phyloP scores from a whole-genome alignment of 2,329 filamentous ascomycete species.

The Tolypocladium nubicola region DNA sequence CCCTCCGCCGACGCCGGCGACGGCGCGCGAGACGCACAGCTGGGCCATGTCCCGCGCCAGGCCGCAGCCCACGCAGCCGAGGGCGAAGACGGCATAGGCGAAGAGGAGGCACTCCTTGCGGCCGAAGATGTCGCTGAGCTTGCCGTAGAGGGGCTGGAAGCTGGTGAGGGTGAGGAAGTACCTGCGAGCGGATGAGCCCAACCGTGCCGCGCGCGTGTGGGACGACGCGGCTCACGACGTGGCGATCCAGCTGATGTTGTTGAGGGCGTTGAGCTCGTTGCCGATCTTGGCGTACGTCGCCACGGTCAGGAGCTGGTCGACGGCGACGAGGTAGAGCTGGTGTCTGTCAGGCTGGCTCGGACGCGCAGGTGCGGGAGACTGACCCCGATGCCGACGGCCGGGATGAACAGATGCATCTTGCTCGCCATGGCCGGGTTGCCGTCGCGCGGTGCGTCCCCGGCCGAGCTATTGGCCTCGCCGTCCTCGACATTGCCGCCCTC shows the following conservation, averaged over 20 bases:
- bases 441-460: not conserved
- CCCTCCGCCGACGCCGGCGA: conserved; percentile 51
- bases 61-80: conserved; percentile 54
- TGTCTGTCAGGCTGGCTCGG: not conserved
- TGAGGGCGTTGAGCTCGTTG: conserved; percentile 63
- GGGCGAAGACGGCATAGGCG: conserved; percentile 52
- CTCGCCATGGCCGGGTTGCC: conserved; percentile 10
- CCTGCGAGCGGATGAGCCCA: not conserved
- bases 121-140: conserved; percentile 60
- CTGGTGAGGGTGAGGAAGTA: conserved; percentile 60
- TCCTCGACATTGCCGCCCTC: too few relatives aligned
- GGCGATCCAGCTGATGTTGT: conserved; percentile 67
- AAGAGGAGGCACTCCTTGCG: conserved; percentile 56
- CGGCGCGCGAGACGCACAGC: conserved; percentile 50
- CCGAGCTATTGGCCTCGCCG: not conserved
- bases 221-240: conserved; percentile 20
- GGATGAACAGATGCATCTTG: conserved; percentile 26
- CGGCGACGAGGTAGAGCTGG: conserved; percentile 57
- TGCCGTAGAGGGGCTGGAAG: conserved; percentile 66
- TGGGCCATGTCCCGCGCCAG: conserved; percentile 53
- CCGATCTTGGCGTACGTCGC: conserved; percentile 72
- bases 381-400: conserved; percentile 27
- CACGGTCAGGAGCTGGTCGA: conserved; percentile 69
- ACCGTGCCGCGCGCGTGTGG: not conserved
- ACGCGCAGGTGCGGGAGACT: not conserved